phyloP scores from a whole-genome alignment of 306 rosid genomes.

The Leucaena leucocephala region DNA sequence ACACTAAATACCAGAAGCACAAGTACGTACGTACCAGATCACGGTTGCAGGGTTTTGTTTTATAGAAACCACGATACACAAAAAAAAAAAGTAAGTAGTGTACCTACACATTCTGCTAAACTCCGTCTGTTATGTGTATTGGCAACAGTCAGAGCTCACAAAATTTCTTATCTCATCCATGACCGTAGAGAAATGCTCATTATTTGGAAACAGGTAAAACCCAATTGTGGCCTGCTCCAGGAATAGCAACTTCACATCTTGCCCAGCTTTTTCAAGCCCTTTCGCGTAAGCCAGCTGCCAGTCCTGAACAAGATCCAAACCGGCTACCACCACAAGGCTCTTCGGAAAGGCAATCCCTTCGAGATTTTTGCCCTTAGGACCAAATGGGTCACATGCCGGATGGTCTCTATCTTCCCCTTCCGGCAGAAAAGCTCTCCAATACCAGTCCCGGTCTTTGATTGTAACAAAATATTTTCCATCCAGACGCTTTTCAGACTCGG shows the following conservation, averaged over 20 bases:
- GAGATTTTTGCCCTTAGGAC: slow-evolving; percentile 67
- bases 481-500: slow-evolving; percentile 70
- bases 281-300: slow-evolving; percentile 90
- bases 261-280: slow-evolving; percentile 83
- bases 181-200: slow-evolving; percentile 74
- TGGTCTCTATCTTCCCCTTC: slow-evolving; percentile 96
- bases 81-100: slow-evolving; percentile 55
- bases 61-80: slow-evolving; percentile 51
- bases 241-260: slow-evolving; percentile 65
- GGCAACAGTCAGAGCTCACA: slow-evolving; percentile 66
- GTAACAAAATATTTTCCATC: slow-evolving; percentile 94
- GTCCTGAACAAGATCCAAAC: slow-evolving; percentile 93
- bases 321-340: slow-evolving; percentile 95
- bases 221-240: slow-evolving; percentile 91
- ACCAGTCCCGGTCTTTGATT: slow-evolving; percentile 87
- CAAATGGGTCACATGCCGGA: slow-evolving; percentile 93
- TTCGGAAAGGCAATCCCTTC: slow-evolving; percentile 75
- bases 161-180: slow-evolving; percentile 90
- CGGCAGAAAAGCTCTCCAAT: slow-evolving; percentile 98
- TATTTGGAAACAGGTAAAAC: slow-evolving; percentile 90
- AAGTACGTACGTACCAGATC: slow-evolving; percentile 46
- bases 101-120: slow-evolving; percentile 73
- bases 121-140: slow-evolving; percentile 45
- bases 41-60: slow-evolving; percentile 47
- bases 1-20: slow-evolving; percentile 37